Evolutionary conservation across 139 green algal genomes (phyloP), one percentile per base, ranked within the genome.

Genomic region (Chlorella sp.): DNA sequence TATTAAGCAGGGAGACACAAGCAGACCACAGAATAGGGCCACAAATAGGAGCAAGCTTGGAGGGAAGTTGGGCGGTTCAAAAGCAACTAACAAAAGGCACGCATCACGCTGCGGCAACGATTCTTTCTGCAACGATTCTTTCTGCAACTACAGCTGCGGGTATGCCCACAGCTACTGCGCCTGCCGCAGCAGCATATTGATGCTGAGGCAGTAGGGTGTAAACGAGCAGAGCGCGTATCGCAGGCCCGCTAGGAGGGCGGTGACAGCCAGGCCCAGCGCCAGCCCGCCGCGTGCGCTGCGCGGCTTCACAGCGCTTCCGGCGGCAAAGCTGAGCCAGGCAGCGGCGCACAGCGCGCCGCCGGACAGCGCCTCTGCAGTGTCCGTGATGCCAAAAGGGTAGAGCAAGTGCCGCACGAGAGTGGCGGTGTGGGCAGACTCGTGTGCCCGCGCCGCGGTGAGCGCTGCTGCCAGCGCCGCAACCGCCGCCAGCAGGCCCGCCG

Each of bases 191-290:
- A 88, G 68, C 39, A 80, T 36, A 18, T 88, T n/a, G 79, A 79
- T 36, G 73, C 61, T 76, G 40, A 93, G 42, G 64, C 91, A 95
- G 86, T 94, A 95, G 0, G 91, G 91, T 32, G 91, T 93, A 24
- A 83, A 87, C 36, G 57, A 42, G 78, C 92, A 95, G 40, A 94
- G 83, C 60, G 76, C 86, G 53, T 78, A 69, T 0, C 39, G 26
- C 75, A 92, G n/a, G 22, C 79, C 83, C 64, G 86, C 53, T 40
- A 92, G 39, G 15, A 82, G 37, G 16, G 37, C 75, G 0, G 88
- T 86, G 39, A 71, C 64, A 5, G 71, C 75, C 40, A 86, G 37
- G 32, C 94, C 93, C 64, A 91, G 60, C 24, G 88, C 14, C 2
- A 91, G 36, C 19, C 93, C 94, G 36, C 88, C 86, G 22, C 89